These are phyloP conservation scores for Petrea volubilis DNA, from an alignment of 257 asterid genomes.

Conservation along the genomic window DNA sequence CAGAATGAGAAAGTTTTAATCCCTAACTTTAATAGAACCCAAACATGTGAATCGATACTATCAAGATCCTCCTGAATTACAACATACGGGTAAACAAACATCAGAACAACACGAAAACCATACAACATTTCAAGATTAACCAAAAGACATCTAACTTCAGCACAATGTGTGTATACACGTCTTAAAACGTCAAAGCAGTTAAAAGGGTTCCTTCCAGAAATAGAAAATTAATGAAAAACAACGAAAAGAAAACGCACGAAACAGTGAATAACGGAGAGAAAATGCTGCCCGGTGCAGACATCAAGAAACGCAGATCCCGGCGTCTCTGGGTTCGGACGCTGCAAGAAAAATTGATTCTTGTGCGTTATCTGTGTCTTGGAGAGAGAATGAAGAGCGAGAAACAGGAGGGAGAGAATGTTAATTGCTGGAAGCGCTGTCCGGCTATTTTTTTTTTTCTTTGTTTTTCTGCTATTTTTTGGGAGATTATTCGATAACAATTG, in stretches of 20 bases:
- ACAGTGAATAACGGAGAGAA: constrained; percentile 20
- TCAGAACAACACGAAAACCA: not conserved
- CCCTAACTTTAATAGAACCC: not conserved
- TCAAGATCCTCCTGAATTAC: constrained; percentile 34
- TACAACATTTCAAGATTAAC: constrained; percentile 16
- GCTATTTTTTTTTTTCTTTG: constrained; percentile 22
- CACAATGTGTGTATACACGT: constrained; percentile 31
- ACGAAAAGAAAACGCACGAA: constrained; percentile 23
- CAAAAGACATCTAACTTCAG: constrained; percentile 13
- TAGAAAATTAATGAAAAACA: constrained; percentile 1
- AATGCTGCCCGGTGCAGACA: constrained; percentile 22
- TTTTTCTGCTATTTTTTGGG: constrained; percentile 19
- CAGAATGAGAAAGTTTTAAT: not conserved
- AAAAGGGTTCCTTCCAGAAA: not conserved
- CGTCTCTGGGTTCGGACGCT: constrained; percentile 32
- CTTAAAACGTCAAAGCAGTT: constrained; percentile 9
- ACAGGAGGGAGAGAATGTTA: constrained; percentile 16
- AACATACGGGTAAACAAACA: not conserved
- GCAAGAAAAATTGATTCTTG: constrained; percentile 28
- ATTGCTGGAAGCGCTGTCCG: constrained; percentile 23
- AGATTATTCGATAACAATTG: not conserved
- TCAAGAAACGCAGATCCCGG: constrained; percentile 56
- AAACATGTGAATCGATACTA: not conserved
- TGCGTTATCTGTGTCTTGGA: constrained; percentile 16
- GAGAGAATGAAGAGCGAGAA: constrained; percentile 22